These are phyloP conservation scores for Polyporus arcularius DNA, from an alignment of 768 basidiomycete genomes.

Conservation along the genomic window DNA sequence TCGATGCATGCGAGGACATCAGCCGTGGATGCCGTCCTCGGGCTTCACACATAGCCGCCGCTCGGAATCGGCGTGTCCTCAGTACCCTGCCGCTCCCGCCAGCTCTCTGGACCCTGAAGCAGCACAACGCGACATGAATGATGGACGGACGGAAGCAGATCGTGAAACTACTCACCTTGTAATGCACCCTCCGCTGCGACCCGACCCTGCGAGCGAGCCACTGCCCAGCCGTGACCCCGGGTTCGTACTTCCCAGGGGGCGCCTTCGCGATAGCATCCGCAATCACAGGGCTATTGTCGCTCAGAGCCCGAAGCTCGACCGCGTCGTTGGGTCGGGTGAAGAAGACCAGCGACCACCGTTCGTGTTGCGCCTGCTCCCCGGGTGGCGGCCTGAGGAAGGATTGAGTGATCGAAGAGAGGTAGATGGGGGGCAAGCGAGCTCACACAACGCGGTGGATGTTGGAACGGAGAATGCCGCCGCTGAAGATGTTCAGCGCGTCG, in stretches of 20 bases:
- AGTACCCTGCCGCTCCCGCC: conserved; percentile 14
- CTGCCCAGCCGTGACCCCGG: conserved; percentile 36
- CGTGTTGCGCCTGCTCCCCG: conserved; percentile 48
- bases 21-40: too few relatives aligned
- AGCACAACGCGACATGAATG: too few relatives aligned
- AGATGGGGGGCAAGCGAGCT: conserved; percentile 18
- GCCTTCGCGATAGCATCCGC: conserved; percentile 41
- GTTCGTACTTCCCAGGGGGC: conserved; percentile 34
- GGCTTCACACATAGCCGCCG: not conserved
- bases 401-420: not conserved
- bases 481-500: conserved; percentile 62
- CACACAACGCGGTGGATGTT: conserved; percentile 65
- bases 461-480: conserved; percentile 66
- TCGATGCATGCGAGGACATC: too few relatives aligned
- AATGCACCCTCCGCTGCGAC: conserved; percentile 31
- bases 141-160: too few relatives aligned
- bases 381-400: conserved; percentile 51
- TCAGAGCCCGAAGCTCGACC: conserved; percentile 50
- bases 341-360: conserved; percentile 70
- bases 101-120: conserved; percentile 15
- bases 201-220: conserved; percentile 44
- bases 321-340: conserved; percentile 64
- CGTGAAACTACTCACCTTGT: conserved; percentile 5
- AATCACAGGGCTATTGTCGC: conserved; percentile 51
- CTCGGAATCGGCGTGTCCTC: conserved; percentile 7